A percentile compares a stretch with the other conserved stretches of the same genome.
Evolutionary conservation across 768 basidiomycete species (phyloP).

Genomic region (Amylocystis lapponica): DNA sequence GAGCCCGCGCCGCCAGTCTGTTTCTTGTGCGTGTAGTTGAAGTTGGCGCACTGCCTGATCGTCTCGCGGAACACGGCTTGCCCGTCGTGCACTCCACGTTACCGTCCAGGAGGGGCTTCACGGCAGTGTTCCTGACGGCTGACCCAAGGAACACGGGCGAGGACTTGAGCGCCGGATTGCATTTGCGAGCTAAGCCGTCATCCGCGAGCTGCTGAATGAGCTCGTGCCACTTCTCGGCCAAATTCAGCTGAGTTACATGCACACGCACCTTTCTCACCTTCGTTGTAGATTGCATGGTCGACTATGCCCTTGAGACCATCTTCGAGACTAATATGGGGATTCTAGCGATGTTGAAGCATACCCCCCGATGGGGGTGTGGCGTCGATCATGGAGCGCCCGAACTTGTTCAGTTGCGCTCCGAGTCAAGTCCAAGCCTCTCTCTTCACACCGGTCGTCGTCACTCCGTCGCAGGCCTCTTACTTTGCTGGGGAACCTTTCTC

Average conservation of each 20-base stretch:
- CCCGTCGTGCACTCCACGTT: slow-evolving; percentile 90
- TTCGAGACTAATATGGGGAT: slow-evolving; percentile 92
- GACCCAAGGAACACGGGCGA: slow-evolving; percentile 96
- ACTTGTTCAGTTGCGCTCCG: slow-evolving; percentile 94
- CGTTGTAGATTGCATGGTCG: slow-evolving; percentile 91
- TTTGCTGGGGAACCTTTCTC: slow-evolving; percentile 89
- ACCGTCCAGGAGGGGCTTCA: slow-evolving; percentile 92
- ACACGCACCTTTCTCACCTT: slow-evolving; percentile 95
- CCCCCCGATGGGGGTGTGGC: too few relatives aligned
- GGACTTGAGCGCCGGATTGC: slow-evolving; percentile 94
- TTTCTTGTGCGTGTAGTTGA: slow-evolving; percentile 94
- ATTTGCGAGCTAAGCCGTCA: slow-evolving; percentile 79
- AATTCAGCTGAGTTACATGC: slow-evolving; percentile 48
- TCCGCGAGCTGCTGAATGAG: slow-evolving; percentile 95
- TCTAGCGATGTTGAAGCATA: too few relatives aligned
- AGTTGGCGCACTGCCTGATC: slow-evolving; percentile 74
- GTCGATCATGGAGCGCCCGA: slow-evolving; percentile 74
- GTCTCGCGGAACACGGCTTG: slow-evolving; percentile 95
- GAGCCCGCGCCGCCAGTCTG: slow-evolving; percentile 97
- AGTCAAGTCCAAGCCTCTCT: too few relatives aligned
- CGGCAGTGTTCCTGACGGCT: slow-evolving; percentile 94
- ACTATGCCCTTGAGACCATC: slow-evolving; percentile 86
- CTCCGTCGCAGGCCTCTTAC: slow-evolving; percentile 82
- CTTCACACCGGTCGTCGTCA: slow-evolving; percentile 69
- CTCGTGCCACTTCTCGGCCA: slow-evolving; percentile 84